Base-by-base conservation (phyloP, 805 yeast species). In the Wickerhamomyces strasburgensis region DNA sequence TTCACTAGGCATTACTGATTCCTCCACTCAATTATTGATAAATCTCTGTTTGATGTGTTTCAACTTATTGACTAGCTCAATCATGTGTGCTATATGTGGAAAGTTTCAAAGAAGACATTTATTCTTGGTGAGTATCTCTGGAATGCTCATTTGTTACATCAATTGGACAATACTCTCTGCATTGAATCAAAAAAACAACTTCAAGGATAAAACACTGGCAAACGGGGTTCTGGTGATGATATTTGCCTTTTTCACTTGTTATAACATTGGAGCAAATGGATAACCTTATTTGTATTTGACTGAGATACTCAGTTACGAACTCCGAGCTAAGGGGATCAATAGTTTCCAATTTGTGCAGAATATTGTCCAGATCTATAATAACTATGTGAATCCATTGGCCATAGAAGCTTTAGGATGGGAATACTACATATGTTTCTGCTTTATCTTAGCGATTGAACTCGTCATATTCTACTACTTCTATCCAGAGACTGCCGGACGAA, bases 221-320 rank as follows among this genome's bases (percentile, higher is more conserved):
- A 56, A 59, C 34, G 78, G 73, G 38, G 74, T 70, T 14, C 57
- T 65, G 42, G 73, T 72, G 5, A 66, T 72, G 69, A 67, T 73
- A 32, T 72, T 70, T 63, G 48, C 71, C 15, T 69, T 57, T 62
- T 61, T 63, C 49, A 41, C 53, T 28, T 52, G 57, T 28, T 71
- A 69, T 53, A 57, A 67, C 40, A 52, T 65, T 29, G 70, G 69
- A 21, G 51, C 54, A 29, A 68, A 68, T 37, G 75, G 74, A 24
- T 58, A 70, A 27, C 73, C 73, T 27, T 62, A 49, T 45, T 47
- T 68, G 23, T 72, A 72, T 46, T 44, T 64, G 21, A 67, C 77
- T 31, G 76, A 68, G 48, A 57, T 57, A 29, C 43, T 57, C 34
- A 58, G 67, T 23, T 58, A 48, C 43, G 48, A 55, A 9, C 47